These are phyloP conservation scores for Tricholoma bakamatsutake DNA, from an alignment of 768 basidiomycete genomes.

Conservation along the genomic window DNA sequence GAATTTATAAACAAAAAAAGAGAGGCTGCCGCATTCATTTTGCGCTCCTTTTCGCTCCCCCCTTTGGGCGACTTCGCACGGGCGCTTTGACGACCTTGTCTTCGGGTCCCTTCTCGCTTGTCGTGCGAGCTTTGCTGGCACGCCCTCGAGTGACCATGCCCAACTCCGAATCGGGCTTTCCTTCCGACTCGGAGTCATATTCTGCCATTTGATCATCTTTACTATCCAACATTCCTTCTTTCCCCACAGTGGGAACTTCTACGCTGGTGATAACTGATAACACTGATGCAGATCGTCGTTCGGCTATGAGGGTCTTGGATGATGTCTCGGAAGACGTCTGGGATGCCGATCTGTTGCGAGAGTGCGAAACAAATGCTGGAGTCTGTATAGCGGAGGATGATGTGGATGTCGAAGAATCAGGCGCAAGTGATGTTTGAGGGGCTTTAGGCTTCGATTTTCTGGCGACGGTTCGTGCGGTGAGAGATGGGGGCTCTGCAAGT, in stretches of 20 bases:
- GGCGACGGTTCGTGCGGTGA: not conserved
- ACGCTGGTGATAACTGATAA: constrained; percentile 33
- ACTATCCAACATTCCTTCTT: constrained; percentile 14
- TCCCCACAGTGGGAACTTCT: constrained; percentile 11
- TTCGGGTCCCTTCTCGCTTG: constrained; percentile 2
- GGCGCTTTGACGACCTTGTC: not conserved
- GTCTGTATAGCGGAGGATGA: constrained; percentile 2
- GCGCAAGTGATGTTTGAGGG: constrained; percentile 3
- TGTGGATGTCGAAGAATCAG: constrained; percentile 11
- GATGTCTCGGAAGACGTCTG: constrained; percentile 32
- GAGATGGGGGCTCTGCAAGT: not conserved
- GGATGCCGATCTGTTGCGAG: constrained; percentile 33
- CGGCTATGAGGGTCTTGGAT: constrained; percentile 27
- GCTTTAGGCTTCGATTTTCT: not conserved
- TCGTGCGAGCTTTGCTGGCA: constrained; percentile 14
- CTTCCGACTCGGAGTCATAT: constrained; percentile 9
- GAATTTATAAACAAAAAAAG: constrained; percentile 2
- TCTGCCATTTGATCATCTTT: constrained; percentile 11
- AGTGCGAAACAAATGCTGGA: constrained; percentile 18
- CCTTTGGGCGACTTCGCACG: not conserved
- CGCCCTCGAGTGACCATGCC: constrained; percentile 36
- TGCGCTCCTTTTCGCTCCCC: not conserved
- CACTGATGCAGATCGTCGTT: constrained; percentile 34
- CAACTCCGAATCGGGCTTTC: constrained; percentile 19
- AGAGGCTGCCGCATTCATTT: not conserved